A percentile compares a stretch with the other conserved stretches of the same genome.
Conservation (phyloP, 1,284 basidiomycete genomes). For the Ustilago vetiveriae region DNA sequence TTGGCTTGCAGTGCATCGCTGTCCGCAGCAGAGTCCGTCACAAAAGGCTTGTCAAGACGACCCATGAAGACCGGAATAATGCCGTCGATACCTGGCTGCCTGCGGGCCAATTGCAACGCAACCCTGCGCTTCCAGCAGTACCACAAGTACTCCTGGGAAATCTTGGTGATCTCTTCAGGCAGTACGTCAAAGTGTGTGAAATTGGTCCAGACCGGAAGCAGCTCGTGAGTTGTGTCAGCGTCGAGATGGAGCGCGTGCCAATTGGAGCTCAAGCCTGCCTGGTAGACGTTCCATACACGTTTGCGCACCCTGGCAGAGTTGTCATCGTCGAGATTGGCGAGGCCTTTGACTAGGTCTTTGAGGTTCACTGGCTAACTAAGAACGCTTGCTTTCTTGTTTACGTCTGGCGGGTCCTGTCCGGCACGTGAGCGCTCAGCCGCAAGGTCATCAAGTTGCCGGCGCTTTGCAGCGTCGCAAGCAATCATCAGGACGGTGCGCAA, state of each 20-base stretch:
- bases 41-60: no score
- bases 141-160: constrained; percentile 18
- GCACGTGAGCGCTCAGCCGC: no score
- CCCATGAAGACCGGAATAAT: no score
- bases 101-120: no score
- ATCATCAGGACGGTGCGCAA: constrained; percentile 7
- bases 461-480: constrained; percentile 25
- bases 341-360: background rate
- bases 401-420: background rate
- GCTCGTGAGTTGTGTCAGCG: no score
- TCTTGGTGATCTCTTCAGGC: background rate
- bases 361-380: background rate
- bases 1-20: no score
- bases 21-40: no score
- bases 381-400: background rate
- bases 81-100: no score
- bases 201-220: constrained; percentile 6
- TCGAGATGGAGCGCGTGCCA: background rate
- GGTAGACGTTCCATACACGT: background rate
- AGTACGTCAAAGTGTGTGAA: constrained; percentile 32
- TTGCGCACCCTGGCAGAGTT: background rate
- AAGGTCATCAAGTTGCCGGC: background rate
- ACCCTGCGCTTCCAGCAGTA: constrained; percentile 6
- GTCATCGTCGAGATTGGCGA: background rate
- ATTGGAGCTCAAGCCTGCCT: background rate